Evolutionary conservation across 1,284 basidiomycete genomes (phyloP), one percentile per base, ranked within the genome.

Genomic region (Cutaneotrichosporon dermatis): DNA sequence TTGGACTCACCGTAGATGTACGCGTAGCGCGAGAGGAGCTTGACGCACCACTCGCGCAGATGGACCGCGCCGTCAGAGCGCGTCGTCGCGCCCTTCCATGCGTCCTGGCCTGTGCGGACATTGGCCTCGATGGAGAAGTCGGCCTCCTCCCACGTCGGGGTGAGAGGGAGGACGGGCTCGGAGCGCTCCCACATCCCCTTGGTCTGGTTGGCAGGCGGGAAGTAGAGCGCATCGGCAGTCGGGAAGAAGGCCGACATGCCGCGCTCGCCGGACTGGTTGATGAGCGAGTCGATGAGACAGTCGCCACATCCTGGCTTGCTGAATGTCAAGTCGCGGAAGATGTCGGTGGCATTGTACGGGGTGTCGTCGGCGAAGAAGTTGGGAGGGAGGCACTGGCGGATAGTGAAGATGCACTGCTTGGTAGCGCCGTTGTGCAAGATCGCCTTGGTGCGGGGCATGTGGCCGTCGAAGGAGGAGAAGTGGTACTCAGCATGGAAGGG

Each of bases 161-260:
- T 66, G 37, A 73, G 59, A 10, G 69, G 71, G 36, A 73, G 60
- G 48, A 71, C 67, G 5, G 71, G 71, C 54, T 73, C 71, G 37
- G 44, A 12, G 49, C 69, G 62, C 37, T 69, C 64, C 67, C 68
- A 73, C 55, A 52, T 55, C 4, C 34, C 48, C 16, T 33, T 33
- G 2, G 36, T 12, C 35, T 59, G 39, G 39, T 57, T 10, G n/a
- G 53, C 39, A 1, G 66, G 58, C 6, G 65, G 63, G 33, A 61
- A 55, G 39, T 54, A 64, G 12, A 62, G 36, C 41, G 65, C 57
- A 16, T 67, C 62, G 4, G 16, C 44, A 4, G 37, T 33, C 5
- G 78, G 78, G 10, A 79, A 57, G 61, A 79, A 70, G 0, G 75
- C 77, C 9, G 65, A 64, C 5, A 79, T 56, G 1, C 77, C 77